Evolutionary conservation across 345 rosid species (phyloP), one percentile per base, ranked within the genome.

Genomic region (Eucalyptus polyanthemos): DNA sequence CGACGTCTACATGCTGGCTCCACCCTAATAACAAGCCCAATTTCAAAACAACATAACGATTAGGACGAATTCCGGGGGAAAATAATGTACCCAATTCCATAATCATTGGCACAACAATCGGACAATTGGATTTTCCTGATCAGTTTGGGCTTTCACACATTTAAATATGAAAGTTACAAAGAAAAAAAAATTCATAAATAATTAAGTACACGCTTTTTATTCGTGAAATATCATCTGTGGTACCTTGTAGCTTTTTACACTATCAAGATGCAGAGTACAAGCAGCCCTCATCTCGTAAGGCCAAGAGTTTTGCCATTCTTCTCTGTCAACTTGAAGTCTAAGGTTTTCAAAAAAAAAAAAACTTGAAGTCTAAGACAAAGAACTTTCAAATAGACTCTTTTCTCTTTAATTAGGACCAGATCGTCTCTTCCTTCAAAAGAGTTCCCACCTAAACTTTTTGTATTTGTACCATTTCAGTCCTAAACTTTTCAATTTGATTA

Each of bases 401-500:
- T 60, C 4, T 60, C 31, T 25, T 25, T 56, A 24, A 56, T 56
- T 22, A 1, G 27, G 60, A 56, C 60, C 27, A 22, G 8, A 56
- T 56, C 27, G 3, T 56, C 27, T 56, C 60, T 56, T 56, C 27
- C 8, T 56, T 56, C 27, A 21, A 56, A 22, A 56, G 12, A 22
- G 25, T 56, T 54, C 60, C 60, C 27, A 54, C 60, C 27, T 54
- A 50, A 50, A 50, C 6, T 0, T 50, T 50, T 50, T 50, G 6
- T 14, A 50, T 5, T 14, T 3, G 2, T 50, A 50, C 7, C 7
- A 1, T 14, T 50, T 50, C 3, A 50, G 3, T 1, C 7, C 34
- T 34, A 34, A 34, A 34, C 34, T 34, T 34, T 34, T 34, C 34
- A 34, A 34, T 34, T 34, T 34, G 34, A 34, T 34, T 34, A 34